These are phyloP conservation scores for Euphorbia schlechtendalii DNA, from an alignment of 441 rosid genomes.

Conservation along the genomic window DNA sequence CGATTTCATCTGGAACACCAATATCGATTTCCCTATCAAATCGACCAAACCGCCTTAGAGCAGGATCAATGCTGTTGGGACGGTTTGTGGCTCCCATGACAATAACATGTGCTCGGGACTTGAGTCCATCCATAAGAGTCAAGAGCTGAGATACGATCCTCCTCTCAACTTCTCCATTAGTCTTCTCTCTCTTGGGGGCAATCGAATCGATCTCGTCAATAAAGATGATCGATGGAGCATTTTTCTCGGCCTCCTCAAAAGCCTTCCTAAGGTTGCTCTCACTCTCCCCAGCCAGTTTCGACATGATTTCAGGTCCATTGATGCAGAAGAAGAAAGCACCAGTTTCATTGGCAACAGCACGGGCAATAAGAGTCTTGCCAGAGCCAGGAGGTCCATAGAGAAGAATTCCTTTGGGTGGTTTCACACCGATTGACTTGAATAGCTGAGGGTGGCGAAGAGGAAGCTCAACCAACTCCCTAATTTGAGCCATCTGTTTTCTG, in stretches of 20 bases:
- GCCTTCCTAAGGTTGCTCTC: slow-evolving; percentile 19
- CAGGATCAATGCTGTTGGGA: slow-evolving; percentile 26
- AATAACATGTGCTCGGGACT: slow-evolving; percentile 18
- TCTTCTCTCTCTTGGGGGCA: slow-evolving; percentile 21
- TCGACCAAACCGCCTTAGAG: slow-evolving; percentile 23
- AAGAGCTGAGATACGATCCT: slow-evolving; percentile 26
- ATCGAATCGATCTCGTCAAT: slow-evolving; percentile 27
- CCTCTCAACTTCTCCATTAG: slow-evolving; percentile 21
- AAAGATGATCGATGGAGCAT: slow-evolving; percentile 38
- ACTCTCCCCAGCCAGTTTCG: slow-evolving; percentile 23
- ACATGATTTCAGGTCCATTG: slow-evolving; percentile 19
- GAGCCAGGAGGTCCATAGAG: slow-evolving; percentile 27
- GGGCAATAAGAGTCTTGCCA: slow-evolving; percentile 26
- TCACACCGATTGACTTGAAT: slow-evolving; percentile 19
- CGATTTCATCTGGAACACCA: slow-evolving; percentile 24
- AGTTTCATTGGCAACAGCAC: slow-evolving; percentile 25
- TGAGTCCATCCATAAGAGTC: slow-evolving; percentile 24
- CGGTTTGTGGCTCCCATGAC: slow-evolving; percentile 24
- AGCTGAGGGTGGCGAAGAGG: slow-evolving; percentile 23
- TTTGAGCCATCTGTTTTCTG: slow-evolving; percentile 22
- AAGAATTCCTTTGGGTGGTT: slow-evolving; percentile 21
- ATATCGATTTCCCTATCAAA: slow-evolving; percentile 20
- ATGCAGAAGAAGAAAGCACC: slow-evolving; percentile 21
- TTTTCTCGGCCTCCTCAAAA: slow-evolving; percentile 22
- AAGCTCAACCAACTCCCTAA: slow-evolving; percentile 20